Percentiles rank a stretch among this genome's conserved stretches.
These are phyloP conservation scores for Quercus ilex DNA, from an alignment of 306 rosid genomes.

Conservation along the genomic window DNA sequence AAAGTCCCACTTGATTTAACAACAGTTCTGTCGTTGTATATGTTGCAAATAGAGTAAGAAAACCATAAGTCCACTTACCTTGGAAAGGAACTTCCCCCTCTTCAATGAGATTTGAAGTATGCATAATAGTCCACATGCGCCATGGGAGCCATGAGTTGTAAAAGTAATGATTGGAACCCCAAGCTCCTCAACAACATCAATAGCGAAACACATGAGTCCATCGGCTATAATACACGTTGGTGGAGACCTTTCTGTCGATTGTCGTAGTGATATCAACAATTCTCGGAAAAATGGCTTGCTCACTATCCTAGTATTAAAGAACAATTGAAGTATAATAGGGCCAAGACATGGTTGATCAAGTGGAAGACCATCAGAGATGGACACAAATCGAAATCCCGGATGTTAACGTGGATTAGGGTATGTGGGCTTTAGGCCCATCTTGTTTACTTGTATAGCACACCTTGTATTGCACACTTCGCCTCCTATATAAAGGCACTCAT, in stretches of 20 bases:
- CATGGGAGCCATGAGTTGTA: constrained; percentile 1
- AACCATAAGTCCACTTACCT: not conserved
- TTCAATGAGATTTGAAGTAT: constrained; percentile 9
- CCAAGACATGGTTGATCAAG: constrained; percentile 1
- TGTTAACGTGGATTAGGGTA: too few relatives aligned
- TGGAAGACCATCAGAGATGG: constrained; percentile 24
- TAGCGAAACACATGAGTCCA: constrained; percentile 6
- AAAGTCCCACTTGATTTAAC: too few relatives aligned
- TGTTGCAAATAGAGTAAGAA: too few relatives aligned
- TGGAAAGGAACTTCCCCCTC: constrained; percentile 7
- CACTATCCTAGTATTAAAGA: not conserved
- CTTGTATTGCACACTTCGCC: too few relatives aligned
- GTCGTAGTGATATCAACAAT: too few relatives aligned
- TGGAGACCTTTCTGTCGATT: not conserved
- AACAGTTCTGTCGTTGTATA: too few relatives aligned
- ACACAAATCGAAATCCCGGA: not conserved
- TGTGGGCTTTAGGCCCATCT: too few relatives aligned
- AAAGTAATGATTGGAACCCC: not conserved
- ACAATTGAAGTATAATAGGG: not conserved
- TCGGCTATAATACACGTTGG: constrained; percentile 10
- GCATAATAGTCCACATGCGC: constrained; percentile 2
- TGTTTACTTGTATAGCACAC: too few relatives aligned
- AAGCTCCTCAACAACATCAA: not conserved
- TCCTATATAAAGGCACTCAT: too few relatives aligned
- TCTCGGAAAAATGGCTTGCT: constrained; percentile 3